A percentile compares a stretch with the other conserved stretches of the same genome.
Conservation (phyloP, 345 rosid genomes). For the Lepidium aucheri region DNA sequence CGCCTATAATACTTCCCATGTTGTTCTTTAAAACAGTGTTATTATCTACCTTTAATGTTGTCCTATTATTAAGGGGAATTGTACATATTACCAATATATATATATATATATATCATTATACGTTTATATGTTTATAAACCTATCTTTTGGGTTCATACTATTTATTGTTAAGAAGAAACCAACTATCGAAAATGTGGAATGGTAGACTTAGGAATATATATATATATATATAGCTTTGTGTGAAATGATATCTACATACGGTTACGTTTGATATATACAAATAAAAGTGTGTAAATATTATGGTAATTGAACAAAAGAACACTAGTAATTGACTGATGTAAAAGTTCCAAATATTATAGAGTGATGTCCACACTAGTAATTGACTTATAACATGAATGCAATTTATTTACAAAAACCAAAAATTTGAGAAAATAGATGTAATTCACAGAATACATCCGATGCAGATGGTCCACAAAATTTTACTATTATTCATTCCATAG, state of each 20-base stretch:
- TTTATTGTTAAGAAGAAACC: background rate
- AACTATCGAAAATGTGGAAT: background rate
- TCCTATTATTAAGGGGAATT: background rate
- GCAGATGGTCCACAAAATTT: slow-evolving; percentile 28
- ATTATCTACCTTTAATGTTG: background rate
- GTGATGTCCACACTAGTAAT: slow-evolving; percentile 23
- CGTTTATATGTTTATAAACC: too few species aligned
- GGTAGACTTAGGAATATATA: background rate
- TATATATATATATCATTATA: background rate
- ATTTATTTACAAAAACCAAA: slow-evolving; percentile 20
- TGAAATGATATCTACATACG: background rate
- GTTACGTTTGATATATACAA: background rate
- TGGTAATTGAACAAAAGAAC: background rate
- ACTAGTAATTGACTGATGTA: background rate
- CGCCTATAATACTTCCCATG: background rate
- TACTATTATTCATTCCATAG: slow-evolving; percentile 22
- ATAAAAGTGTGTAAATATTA: background rate
- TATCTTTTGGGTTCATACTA: background rate
- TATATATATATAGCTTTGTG: too few species aligned
- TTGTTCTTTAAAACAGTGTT: background rate
- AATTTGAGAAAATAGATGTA: slow-evolving; percentile 14
- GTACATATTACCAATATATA: background rate
- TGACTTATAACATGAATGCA: slow-evolving; percentile 20
- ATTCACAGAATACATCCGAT: slow-evolving; percentile 17
- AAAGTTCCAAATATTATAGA: background rate